Evolutionary conservation across 2,329 filamentous ascomycete species (phyloP).

Genomic region (Penicillium sclerotigenum): DNA sequence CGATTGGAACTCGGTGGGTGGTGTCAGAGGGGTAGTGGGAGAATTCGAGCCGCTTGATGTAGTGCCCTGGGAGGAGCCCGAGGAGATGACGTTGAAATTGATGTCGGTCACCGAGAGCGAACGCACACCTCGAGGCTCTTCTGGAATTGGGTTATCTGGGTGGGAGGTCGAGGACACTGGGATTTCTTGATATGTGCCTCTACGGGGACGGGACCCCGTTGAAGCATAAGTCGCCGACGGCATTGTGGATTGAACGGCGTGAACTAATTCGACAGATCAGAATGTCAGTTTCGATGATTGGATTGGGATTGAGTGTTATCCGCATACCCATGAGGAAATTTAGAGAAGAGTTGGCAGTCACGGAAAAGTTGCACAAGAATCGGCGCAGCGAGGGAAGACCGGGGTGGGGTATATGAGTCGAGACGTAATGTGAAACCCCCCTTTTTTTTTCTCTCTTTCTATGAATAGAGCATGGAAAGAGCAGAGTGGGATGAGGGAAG

Average conservation of each 20-base stretch:
- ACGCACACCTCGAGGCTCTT: conserved; percentile 43
- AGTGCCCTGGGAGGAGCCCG: conserved; percentile 31
- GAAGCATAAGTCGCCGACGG: conserved; percentile 27
- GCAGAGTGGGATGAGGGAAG: conserved; percentile 4
- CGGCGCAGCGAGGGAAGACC: background rate
- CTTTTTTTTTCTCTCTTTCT: background rate
- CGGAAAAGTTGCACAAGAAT: background rate
- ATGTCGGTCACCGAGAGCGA: conserved; percentile 37
- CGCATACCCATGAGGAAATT: conserved; percentile 3
- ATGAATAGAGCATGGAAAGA: background rate
- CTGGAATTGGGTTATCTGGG: conserved; percentile 47
- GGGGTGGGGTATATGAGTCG: conserved; percentile 3
- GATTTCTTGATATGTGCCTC: conserved; percentile 29
- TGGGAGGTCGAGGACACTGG: conserved; percentile 45
- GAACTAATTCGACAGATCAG: conserved; percentile 21
- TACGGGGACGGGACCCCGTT: conserved; percentile 20
- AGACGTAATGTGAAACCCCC: background rate
- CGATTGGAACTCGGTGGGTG: conserved; percentile 35
- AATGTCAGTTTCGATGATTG: background rate
- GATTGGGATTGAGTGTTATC: background rate
- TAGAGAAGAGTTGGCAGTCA: background rate
- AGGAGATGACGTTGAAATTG: conserved; percentile 28
- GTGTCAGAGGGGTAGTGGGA: conserved; percentile 44
- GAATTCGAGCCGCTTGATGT: conserved; percentile 37
- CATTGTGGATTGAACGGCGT: conserved; percentile 30